phyloP scores from a whole-genome alignment of 805 yeast genomes.

The Pichia nakasei region DNA sequence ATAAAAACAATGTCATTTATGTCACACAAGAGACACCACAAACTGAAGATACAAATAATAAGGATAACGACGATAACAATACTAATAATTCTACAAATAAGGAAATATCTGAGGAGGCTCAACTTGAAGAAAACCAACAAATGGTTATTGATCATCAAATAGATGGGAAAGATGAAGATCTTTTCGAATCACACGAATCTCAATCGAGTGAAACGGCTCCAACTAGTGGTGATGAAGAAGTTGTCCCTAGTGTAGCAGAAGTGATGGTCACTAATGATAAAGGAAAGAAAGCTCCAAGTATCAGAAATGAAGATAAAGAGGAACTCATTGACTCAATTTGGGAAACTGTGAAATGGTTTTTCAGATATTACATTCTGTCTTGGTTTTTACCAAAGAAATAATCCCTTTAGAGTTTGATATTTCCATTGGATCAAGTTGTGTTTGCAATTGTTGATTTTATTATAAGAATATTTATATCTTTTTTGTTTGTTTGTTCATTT shows the following conservation, averaged over 20 bases:
- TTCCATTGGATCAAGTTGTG: too few relatives aligned
- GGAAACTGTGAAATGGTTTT: conserved; percentile 14
- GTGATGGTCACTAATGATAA: neutral
- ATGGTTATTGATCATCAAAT: neutral
- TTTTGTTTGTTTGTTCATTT: too few relatives aligned
- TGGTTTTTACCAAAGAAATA: conserved; percentile 8
- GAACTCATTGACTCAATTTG: neutral
- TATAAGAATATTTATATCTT: too few relatives aligned
- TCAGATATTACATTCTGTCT: conserved; percentile 12
- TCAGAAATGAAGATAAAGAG: neutral
- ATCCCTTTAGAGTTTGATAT: too few relatives aligned
- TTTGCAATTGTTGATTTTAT: too few relatives aligned
- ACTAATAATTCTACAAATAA: too few relatives aligned
- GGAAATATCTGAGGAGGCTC: neutral
- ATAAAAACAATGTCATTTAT: conserved; percentile 19
- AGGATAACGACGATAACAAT: neutral
- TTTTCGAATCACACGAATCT: neutral
- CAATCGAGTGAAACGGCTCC: conserved; percentile 4
- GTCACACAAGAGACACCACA: neutral
- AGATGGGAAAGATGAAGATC: neutral
- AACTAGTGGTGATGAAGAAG: conserved; percentile 4
- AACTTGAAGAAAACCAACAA: neutral
- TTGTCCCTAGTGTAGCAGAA: neutral
- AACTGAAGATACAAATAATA: neutral
- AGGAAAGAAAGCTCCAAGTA: too few relatives aligned